Evolutionary conservation across 345 rosid species (phyloP).

Genomic region (Brassica incana): DNA sequence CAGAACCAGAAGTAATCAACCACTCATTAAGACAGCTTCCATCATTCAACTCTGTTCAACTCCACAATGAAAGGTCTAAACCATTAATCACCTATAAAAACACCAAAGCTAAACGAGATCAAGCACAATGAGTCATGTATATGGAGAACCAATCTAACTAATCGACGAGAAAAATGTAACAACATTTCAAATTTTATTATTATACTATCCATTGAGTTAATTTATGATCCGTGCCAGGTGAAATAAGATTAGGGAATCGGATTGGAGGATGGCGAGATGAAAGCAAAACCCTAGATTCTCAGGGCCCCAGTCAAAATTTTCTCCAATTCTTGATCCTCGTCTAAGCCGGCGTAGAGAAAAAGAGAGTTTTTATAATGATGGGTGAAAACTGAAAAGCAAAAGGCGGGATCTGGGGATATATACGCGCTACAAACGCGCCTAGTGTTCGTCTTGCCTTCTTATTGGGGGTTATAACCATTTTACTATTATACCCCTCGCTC

Average conservation of each 20-base stretch:
- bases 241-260: not conserved
- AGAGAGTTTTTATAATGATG: conserved; percentile 6
- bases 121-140: not conserved
- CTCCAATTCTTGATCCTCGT: conserved; percentile 14
- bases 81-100: not conserved
- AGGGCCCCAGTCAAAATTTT: not conserved
- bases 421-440: conserved; percentile 3
- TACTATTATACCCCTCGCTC: conserved; percentile 5
- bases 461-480: not conserved
- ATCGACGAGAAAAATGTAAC: not conserved
- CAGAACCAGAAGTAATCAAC: conserved; percentile 41
- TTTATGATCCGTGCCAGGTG: conserved; percentile 18
- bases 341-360: conserved; percentile 10
- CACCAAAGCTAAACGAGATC: conserved; percentile 14
- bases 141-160: conserved; percentile 19
- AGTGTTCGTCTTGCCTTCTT: conserved; percentile 10
- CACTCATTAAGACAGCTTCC: conserved; percentile 41
- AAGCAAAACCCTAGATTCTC: conserved; percentile 24
- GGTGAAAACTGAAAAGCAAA: conserved; percentile 39
- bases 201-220: not conserved
- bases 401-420: conserved; percentile 36
- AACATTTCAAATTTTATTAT: conserved; percentile 3
- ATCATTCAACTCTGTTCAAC: conserved; percentile 39
- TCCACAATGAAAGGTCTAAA: not conserved
- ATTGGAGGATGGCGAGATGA: conserved; percentile 13